Evolutionary conservation across 2,329 filamentous ascomycete species (phyloP), one percentile per base, ranked within the genome.

Genomic region (Incumbomyces lentus): DNA sequence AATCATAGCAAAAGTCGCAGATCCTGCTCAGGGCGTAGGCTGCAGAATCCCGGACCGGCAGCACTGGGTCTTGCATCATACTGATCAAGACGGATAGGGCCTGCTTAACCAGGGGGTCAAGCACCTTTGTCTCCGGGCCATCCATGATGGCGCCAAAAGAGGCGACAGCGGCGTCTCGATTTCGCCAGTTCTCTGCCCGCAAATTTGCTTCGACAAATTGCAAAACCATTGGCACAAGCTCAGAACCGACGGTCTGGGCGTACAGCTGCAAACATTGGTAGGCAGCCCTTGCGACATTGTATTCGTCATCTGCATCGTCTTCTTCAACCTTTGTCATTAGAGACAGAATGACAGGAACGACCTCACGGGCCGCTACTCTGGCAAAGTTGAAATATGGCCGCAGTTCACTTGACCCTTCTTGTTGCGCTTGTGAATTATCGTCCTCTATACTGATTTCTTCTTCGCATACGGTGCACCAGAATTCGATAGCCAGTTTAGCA

Each of bases 391-490:
- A 95, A 69, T 92, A 94, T 12, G 87, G 86, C 49, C 92, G 82
- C 68, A 90, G 79, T 67, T 94, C 86, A 47, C 86, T 82, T 14
- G 83, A 79, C 60, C 79, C 86, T 60, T 94, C 86, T 33, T 74
- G 71, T 55, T 76, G 72, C 43, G 77, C 73, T 68, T 85, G 81
- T 55, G 81, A 76, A 65, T 98, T 98, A 67, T 98, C 92, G 62
- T 98, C 92, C 63, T 98, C 92, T 60, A 98, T 96, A 54, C 84
- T 84, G 59, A 95, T 90, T 68, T 98, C 92, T 69, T 98, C 92
- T 66, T 98, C 92, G 67, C 92, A 98, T 40, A 98, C 92, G n/a
- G 92, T 95, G 73, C 90, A 96, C 92, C 92, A 98, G 72, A 98
- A 98, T 65, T 98, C 92, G 56, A 98, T 88, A 32, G 92, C 92